These are phyloP conservation scores for Ophiostoma piceae DNA, from an alignment of 2,329 filamentous ascomycete genomes.

Conservation along the genomic window DNA sequence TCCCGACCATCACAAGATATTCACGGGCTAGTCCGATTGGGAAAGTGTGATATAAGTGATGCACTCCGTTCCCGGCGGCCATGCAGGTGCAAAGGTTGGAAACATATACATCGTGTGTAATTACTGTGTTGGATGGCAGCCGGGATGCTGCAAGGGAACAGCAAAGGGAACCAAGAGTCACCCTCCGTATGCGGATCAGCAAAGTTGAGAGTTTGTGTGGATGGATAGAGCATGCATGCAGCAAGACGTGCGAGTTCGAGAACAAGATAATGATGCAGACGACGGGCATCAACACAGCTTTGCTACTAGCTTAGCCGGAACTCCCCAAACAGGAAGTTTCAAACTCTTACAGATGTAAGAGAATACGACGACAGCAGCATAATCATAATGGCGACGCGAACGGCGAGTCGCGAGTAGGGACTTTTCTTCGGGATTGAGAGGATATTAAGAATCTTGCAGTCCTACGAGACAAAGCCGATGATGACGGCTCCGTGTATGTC, in stretches of 20 bases:
- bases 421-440: not conserved
- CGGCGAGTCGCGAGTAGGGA: not conserved
- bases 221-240: not conserved
- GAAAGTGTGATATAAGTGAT: not conserved
- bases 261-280: not conserved
- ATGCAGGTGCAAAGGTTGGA: not conserved
- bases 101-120: not conserved
- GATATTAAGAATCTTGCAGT: not conserved
- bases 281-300: not conserved
- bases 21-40: constrained; percentile 8
- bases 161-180: not conserved
- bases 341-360: not conserved
- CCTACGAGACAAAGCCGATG: not conserved
- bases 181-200: constrained; percentile 6
- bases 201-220: not conserved
- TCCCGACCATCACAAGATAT: not conserved
- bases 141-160: not conserved
- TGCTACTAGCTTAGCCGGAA: not conserved
- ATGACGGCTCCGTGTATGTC: not conserved
- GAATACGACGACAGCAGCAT: not conserved
- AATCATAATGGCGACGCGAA: not conserved
- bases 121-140: not conserved
- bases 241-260: not conserved
- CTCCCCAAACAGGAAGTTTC: constrained; percentile 10
- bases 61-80: not conserved